Base-by-base conservation (phyloP, 2,329 filamentous ascomycete genomes). In the Cladosporium halotolerans region DNA sequence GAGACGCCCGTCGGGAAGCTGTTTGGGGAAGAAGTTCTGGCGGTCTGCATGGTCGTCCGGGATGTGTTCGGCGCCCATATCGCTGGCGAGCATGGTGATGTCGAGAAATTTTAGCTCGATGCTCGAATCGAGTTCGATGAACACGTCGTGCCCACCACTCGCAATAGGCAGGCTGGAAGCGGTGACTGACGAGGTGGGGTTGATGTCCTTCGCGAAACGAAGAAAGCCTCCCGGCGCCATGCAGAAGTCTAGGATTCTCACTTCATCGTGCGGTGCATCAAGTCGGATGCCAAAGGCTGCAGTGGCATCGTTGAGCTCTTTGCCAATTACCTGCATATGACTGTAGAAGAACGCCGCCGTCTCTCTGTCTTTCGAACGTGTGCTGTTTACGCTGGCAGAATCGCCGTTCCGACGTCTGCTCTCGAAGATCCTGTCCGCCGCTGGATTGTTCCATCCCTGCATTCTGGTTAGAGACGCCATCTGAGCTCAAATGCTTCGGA, bases 211-310 rank as follows among this genome's bases (percentile, higher is more conserved):
- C 0, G 70, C 70, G 8, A 63, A 65, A 0, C 59, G 55, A 2
- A 76, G 63, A 57, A 79, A 83, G 1, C 75, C 79, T 4, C 79
- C 79, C 0, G 79, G 79, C 0, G 79, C 79, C 68, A 78, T 75
- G 62, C 79, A 80, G 56, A 80, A 69, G 57, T 83, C 79, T 1
- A 83, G 72, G 16, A 82, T 68, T 9, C 42, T 36, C 34, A 3
- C 23, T 28, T 7, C 4, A 28, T 28, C 23, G 23, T 28, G 23
- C 23, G 23, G 23, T 28, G 23, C 34, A 11, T 36, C 34, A 9
- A 36, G 34, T 36, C 10, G 34, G n/a, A n/a, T 36, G 34, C n/a
- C 10, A 6, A 36, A 36, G 1, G 34, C 34, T 36, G 10, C n/a
- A 11, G 34, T 36, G 10, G 34, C 34, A n/a, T 1, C 1, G 2